Conservation (phyloP, 164 flowering plant species). For the Pachysandra terminalis region DNA sequence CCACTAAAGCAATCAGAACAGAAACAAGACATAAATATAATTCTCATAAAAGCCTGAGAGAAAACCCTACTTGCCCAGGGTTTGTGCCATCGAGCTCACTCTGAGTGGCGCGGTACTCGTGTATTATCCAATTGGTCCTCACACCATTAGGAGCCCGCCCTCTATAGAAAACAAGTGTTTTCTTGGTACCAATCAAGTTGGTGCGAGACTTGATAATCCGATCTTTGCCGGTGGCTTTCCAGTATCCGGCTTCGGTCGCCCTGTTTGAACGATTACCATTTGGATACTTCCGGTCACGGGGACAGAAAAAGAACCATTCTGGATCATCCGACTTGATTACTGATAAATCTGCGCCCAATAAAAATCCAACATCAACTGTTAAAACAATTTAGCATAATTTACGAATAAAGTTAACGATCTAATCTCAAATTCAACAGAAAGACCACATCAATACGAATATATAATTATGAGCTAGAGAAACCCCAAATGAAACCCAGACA, state of each 20-base stretch:
- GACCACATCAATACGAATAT: not conserved
- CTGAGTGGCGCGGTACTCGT: constrained; percentile 60
- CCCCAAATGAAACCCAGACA: too few species aligned
- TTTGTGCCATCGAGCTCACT: constrained; percentile 54
- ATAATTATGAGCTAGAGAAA: too few species aligned
- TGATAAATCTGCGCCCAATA: constrained; percentile 37
- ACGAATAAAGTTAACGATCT: not conserved
- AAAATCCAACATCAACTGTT: not conserved
- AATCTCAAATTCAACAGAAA: not conserved
- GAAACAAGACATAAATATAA: too few species aligned
- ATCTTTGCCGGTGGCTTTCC: constrained; percentile 86
- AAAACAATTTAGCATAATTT: not conserved
- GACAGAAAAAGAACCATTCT: constrained; percentile 76
- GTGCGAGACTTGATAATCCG: constrained; percentile 42
- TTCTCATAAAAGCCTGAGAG: too few species aligned
- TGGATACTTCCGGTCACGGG: constrained; percentile 66
- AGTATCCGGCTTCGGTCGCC: constrained; percentile 64
- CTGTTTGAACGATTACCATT: constrained; percentile 64
- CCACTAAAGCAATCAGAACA: too few species aligned
- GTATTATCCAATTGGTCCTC: constrained; percentile 70
- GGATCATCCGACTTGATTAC: constrained; percentile 44
- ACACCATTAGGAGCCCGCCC: constrained; percentile 74
- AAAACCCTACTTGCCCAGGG: constrained; percentile 53
- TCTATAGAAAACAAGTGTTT: constrained; percentile 62
- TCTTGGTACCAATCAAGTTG: constrained; percentile 56